These are phyloP conservation scores for Avicennia marina DNA, from an alignment of 257 asterid species.

Conservation along the genomic window DNA sequence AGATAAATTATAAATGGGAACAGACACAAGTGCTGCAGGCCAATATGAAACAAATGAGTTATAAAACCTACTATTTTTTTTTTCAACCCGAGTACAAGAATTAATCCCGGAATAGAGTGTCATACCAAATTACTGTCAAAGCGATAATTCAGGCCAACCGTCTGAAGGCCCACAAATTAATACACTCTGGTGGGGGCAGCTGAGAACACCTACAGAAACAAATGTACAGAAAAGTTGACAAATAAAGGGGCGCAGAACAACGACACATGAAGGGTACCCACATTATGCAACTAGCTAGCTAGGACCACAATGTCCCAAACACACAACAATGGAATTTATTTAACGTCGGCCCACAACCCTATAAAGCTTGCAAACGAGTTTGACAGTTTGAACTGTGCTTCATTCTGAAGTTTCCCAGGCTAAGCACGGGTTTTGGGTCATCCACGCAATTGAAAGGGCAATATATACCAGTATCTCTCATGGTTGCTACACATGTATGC, in stretches of 20 bases:
- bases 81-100: background rate
- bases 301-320: conserved; percentile 40
- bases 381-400: conserved; percentile 26
- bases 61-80: background rate
- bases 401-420: conserved; percentile 18
- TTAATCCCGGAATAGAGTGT: conserved; percentile 16
- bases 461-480: background rate
- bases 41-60: too few relatives aligned
- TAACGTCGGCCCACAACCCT: conserved; percentile 27
- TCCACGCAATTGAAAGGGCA: conserved; percentile 5
- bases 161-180: conserved; percentile 29
- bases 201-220: conserved; percentile 35
- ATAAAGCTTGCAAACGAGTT: conserved; percentile 30
- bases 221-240: conserved; percentile 29
- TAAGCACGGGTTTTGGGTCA: conserved; percentile 6
- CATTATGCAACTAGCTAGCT: conserved; percentile 18
- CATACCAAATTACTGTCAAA: conserved; percentile 22
- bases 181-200: conserved; percentile 27
- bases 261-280: conserved; percentile 26
- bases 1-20: conserved; percentile 18
- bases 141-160: conserved; percentile 24
- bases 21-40: conserved; percentile 5
- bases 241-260: conserved; percentile 29
- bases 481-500: background rate
- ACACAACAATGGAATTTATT: conserved; percentile 33